These are phyloP conservation scores for Pleurotus tuber-regium DNA, from an alignment of 768 basidiomycete species.

Conservation along the genomic window DNA sequence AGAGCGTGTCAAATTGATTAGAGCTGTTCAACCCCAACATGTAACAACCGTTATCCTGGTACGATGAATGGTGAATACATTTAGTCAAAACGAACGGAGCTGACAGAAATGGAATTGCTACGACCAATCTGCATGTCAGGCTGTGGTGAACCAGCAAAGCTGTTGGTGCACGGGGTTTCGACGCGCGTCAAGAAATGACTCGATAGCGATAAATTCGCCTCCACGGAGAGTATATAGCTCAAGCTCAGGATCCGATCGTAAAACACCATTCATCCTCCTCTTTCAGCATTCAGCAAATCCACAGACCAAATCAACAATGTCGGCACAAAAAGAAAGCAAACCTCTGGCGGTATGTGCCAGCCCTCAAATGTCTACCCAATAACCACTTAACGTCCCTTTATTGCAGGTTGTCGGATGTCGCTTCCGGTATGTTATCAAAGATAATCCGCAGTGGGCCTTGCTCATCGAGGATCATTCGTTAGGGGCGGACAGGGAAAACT, in stretches of 20 bases:
- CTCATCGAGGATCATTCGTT: background rate
- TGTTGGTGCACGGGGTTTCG: background rate
- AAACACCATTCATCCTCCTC: too few species aligned
- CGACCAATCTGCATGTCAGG: background rate
- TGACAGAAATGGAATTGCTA: too few species aligned
- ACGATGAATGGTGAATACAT: too few species aligned
- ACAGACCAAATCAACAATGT: too few species aligned
- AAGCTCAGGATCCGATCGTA: too few species aligned
- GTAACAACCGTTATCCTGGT: too few species aligned
- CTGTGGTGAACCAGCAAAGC: background rate
- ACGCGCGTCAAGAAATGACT: background rate
- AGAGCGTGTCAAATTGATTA: too few species aligned
- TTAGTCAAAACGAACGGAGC: too few species aligned
- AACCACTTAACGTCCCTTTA: background rate
- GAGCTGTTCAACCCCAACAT: too few species aligned
- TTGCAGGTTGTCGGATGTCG: constrained; percentile 5
- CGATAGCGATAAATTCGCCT: background rate
- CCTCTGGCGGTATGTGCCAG: constrained; percentile 2
- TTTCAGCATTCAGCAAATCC: too few species aligned
- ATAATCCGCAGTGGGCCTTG: background rate
- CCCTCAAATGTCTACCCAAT: background rate
- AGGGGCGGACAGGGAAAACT: constrained; percentile 24
- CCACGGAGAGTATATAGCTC: background rate
- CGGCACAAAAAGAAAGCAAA: background rate
- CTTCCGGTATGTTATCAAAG: constrained; percentile 2